phyloP scores from a whole-genome alignment of 768 basidiomycete genomes.

The Trametes coccinea region DNA sequence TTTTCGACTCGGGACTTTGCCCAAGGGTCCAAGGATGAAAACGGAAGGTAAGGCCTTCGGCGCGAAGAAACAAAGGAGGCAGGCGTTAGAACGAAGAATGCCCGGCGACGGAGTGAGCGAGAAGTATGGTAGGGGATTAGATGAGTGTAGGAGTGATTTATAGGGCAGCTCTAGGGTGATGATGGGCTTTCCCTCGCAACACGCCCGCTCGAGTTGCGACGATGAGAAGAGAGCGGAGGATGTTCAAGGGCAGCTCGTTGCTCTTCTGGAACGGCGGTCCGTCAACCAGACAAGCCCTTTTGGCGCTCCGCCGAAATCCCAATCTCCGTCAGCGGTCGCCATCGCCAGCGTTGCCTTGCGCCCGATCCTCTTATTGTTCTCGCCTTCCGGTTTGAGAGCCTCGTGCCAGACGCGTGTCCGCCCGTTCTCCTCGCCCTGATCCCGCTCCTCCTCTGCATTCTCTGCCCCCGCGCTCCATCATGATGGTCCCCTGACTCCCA shows the following conservation, averaged over 20 bases:
- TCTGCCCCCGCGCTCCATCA: background rate
- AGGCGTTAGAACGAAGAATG: slow-evolving; percentile 9
- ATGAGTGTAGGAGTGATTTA: slow-evolving; percentile 16
- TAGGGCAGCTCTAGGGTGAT: background rate
- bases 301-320: slow-evolving; percentile 11
- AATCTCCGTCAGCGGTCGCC: slow-evolving; percentile 18
- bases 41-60: slow-evolving; percentile 6
- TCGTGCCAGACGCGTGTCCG: slow-evolving; percentile 23
- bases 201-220: background rate
- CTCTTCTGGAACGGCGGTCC: slow-evolving; percentile 2
- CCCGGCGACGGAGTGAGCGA: background rate
- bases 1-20: slow-evolving; percentile 14
- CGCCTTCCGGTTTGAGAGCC: slow-evolving; percentile 27
- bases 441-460: slow-evolving; percentile 3
- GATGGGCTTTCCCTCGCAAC: slow-evolving; percentile 21
- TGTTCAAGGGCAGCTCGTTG: background rate
- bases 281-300: slow-evolving; percentile 2
- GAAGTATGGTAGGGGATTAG: background rate
- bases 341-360: slow-evolving; percentile 22
- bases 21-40: slow-evolving; percentile 14
- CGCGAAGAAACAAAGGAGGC: slow-evolving; percentile 6
- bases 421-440: background rate
- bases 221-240: background rate
- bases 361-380: slow-evolving; percentile 29
- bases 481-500: slow-evolving; percentile 3